A percentile compares a stretch with the other conserved stretches of the same genome.
Evolutionary conservation across 306 rosid genomes (phyloP).

Genomic region (Corylus heterophylla): DNA sequence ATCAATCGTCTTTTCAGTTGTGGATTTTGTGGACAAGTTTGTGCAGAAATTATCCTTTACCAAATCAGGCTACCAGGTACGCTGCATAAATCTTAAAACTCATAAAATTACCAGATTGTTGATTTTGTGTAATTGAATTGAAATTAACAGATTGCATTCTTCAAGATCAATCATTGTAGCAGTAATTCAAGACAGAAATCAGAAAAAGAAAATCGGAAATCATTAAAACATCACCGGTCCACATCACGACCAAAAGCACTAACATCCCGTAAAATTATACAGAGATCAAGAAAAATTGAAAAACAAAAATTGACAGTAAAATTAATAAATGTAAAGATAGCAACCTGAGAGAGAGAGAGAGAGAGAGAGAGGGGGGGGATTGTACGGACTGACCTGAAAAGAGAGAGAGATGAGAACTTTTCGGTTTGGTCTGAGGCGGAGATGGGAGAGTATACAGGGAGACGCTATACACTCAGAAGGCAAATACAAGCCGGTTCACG

Average conservation of each 20-base stretch:
- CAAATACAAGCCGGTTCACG: too few relatives aligned
- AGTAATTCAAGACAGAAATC: background rate
- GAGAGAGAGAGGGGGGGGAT: background rate
- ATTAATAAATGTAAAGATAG: background rate
- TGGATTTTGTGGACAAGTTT: background rate
- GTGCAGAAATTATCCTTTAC: background rate
- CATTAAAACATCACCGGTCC: background rate
- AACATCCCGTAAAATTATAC: background rate
- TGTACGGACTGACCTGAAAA: background rate
- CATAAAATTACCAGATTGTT: too few relatives aligned
- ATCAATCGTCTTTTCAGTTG: background rate
- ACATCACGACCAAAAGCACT: background rate
- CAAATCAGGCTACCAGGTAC: background rate
- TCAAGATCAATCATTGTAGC: background rate
- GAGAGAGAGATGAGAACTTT: background rate
- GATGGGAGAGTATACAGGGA: too few relatives aligned
- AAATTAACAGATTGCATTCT: background rate
- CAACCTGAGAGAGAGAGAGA: background rate
- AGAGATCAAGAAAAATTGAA: background rate
- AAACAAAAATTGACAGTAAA: background rate
- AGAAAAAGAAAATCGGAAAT: background rate
- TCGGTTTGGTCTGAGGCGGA: too few relatives aligned
- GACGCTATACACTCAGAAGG: too few relatives aligned
- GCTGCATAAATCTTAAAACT: too few relatives aligned
- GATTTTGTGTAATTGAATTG: background rate